Percentiles rank a stretch among this genome's conserved stretches.
These are phyloP conservation scores for Penicillium sp. DNA, from an alignment of 2,329 filamentous ascomycete species.

Conservation along the genomic window DNA sequence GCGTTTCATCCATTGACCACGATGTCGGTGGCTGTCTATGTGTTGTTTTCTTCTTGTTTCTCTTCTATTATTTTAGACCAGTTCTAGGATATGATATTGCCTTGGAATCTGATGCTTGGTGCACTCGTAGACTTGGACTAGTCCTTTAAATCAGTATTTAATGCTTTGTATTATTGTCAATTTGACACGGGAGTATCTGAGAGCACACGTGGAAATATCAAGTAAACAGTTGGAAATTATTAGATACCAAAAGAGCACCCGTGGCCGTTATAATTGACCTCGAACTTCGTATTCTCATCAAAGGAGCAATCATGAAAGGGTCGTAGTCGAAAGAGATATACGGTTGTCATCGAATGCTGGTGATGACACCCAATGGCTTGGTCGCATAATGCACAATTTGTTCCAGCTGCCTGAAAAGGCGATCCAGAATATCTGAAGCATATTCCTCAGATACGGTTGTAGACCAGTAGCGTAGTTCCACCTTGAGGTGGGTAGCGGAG, in stretches of 20 bases:
- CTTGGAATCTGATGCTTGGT: conserved; percentile 19
- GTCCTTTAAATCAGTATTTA: not conserved
- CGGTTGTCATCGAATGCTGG: not conserved
- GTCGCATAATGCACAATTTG: not conserved
- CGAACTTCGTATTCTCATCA: not conserved
- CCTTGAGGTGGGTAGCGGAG: not conserved
- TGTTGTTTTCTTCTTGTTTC: conserved; percentile 25
- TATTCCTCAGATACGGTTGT: not conserved
- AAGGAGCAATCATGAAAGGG: not conserved
- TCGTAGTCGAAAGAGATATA: not conserved
- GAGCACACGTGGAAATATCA: not conserved
- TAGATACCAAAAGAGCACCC: not conserved
- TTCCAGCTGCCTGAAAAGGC: not conserved
- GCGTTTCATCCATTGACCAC: conserved; percentile 38
- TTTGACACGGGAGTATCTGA: not conserved
- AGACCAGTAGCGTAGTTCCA: conserved; percentile 1
- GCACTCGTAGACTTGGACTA: not conserved
- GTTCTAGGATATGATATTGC: conserved; percentile 31
- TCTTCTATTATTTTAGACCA: conserved; percentile 26
- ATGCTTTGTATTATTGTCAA: not conserved
- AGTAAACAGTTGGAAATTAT: not conserved
- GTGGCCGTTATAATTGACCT: not conserved
- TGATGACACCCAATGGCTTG: not conserved
- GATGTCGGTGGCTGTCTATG: conserved; percentile 30
- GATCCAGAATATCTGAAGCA: not conserved